Percentiles rank a stretch among this genome's conserved stretches.
These are phyloP conservation scores for Ramaria rubella DNA, from an alignment of 768 basidiomycete genomes.

Conservation along the genomic window DNA sequence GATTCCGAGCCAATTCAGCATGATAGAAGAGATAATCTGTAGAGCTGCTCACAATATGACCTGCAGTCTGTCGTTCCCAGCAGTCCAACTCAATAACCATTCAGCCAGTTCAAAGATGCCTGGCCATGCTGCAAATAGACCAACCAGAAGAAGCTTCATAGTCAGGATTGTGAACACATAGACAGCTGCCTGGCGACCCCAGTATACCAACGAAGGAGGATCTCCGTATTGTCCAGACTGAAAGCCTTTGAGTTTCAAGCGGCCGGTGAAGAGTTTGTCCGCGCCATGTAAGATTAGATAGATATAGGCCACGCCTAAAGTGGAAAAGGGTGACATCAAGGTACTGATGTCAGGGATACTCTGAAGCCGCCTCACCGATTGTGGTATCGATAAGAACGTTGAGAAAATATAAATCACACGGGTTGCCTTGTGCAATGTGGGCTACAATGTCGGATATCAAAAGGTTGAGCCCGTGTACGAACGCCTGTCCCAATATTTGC, in stretches of 20 bases:
- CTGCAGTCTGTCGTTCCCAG: slow-evolving; percentile 56
- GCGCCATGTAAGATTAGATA: slow-evolving; percentile 63
- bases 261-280: slow-evolving; percentile 60
- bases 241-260: slow-evolving; percentile 64
- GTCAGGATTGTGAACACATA: slow-evolving; percentile 74
- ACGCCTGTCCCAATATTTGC: slow-evolving; percentile 81
- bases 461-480: slow-evolving; percentile 74
- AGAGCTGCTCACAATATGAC: slow-evolving; percentile 68
- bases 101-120: slow-evolving; percentile 71
- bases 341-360: neutral
- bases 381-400: slow-evolving; percentile 92
- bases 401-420: slow-evolving; percentile 88
- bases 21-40: slow-evolving; percentile 3
- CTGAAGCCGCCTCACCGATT: slow-evolving; percentile 52
- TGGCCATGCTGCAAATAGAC: slow-evolving; percentile 64
- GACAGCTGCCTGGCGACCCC: slow-evolving; percentile 70
- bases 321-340: neutral
- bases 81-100: slow-evolving; percentile 80
- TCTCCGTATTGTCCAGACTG: slow-evolving; percentile 84
- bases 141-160: slow-evolving; percentile 91
- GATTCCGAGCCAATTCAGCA: neutral
- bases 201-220: slow-evolving; percentile 69
- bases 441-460: slow-evolving; percentile 75
- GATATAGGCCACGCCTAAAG: slow-evolving; percentile 72
- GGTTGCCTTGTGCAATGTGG: slow-evolving; percentile 62